Percentiles rank a stretch among this genome's conserved stretches.
Evolutionary conservation across 2,329 filamentous ascomycete genomes (phyloP).

Genomic region (Fusarium duplospermum): DNA sequence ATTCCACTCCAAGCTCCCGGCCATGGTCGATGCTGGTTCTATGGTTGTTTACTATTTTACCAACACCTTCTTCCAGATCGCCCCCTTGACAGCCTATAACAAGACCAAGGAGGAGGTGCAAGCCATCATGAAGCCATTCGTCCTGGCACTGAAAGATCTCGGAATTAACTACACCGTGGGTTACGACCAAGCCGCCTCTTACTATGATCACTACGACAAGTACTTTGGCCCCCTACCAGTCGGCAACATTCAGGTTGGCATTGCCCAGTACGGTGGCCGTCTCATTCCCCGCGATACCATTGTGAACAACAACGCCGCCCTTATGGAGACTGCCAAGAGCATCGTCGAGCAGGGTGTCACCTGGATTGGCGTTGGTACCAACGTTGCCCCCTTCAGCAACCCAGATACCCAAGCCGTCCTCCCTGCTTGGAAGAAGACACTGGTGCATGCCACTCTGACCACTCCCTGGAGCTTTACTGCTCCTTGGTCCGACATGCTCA

Average conservation of each 20-base stretch:
- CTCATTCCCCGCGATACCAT: slow-evolving; percentile 53
- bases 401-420: slow-evolving; percentile 50
- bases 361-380: slow-evolving; percentile 44
- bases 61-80: slow-evolving; percentile 55
- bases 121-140: slow-evolving; percentile 50
- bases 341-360: slow-evolving; percentile 39
- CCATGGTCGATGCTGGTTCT: slow-evolving; percentile 61
- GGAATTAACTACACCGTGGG: slow-evolving; percentile 24
- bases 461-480: slow-evolving; percentile 44
- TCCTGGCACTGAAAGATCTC: slow-evolving; percentile 12
- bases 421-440: slow-evolving; percentile 52
- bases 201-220: slow-evolving; percentile 58
- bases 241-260: slow-evolving; percentile 48
- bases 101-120: slow-evolving; percentile 56
- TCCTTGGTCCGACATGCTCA: slow-evolving; percentile 45
- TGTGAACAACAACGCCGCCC: background rate
- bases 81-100: slow-evolving; percentile 58
- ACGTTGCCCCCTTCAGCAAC: slow-evolving; percentile 42
- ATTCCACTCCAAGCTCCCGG: slow-evolving; percentile 56
- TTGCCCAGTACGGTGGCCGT: slow-evolving; percentile 52
- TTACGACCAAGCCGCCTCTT: slow-evolving; percentile 29
- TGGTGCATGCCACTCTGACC: slow-evolving; percentile 46
- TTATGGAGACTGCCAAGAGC: slow-evolving; percentile 14
- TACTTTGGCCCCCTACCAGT: slow-evolving; percentile 54
- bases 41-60: slow-evolving; percentile 63